A percentile compares a stretch with the other conserved stretches of the same genome.
Conservation (phyloP, 2,329 filamentous ascomycete species). For the Clarireedia homoeocarpa region DNA sequence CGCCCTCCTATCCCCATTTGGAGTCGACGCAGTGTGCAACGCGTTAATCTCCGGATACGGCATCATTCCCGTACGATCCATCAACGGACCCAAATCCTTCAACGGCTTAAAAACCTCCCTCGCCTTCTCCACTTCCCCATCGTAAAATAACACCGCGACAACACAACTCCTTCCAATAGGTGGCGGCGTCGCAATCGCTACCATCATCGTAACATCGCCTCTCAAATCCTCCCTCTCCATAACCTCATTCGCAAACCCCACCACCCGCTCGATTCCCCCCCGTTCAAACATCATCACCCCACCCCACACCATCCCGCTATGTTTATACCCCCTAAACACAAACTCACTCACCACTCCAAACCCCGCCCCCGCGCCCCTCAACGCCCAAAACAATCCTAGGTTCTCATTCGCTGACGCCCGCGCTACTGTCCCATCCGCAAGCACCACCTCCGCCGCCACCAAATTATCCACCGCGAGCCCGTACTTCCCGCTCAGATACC, state of each 20-base stretch:
- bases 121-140: conserved; percentile 28
- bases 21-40: conserved; percentile 24
- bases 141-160: conserved; percentile 24
- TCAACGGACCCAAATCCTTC: conserved; percentile 23
- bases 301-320: conserved; percentile 26
- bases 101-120: conserved; percentile 25
- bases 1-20: conserved; percentile 28
- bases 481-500: conserved; percentile 41
- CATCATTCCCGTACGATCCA: conserved; percentile 21
- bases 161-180: neutral
- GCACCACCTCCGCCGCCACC: conserved; percentile 14
- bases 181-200: neutral
- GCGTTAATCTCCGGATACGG: conserved; percentile 30
- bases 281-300: conserved; percentile 14
- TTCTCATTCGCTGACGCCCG: conserved; percentile 13
- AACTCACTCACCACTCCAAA: neutral
- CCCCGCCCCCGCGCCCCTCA: conserved; percentile 9
- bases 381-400: conserved; percentile 20
- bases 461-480: conserved; percentile 22
- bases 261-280: conserved; percentile 7
- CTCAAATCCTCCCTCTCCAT: conserved; percentile 6
- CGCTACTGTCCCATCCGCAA: conserved; percentile 16
- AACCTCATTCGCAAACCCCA: conserved; percentile 13
- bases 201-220: neutral
- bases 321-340: neutral